Percentiles rank a stretch among this genome's conserved stretches.
Evolutionary conservation across 306 rosid species (phyloP).

Genomic region (Senna siamea): DNA sequence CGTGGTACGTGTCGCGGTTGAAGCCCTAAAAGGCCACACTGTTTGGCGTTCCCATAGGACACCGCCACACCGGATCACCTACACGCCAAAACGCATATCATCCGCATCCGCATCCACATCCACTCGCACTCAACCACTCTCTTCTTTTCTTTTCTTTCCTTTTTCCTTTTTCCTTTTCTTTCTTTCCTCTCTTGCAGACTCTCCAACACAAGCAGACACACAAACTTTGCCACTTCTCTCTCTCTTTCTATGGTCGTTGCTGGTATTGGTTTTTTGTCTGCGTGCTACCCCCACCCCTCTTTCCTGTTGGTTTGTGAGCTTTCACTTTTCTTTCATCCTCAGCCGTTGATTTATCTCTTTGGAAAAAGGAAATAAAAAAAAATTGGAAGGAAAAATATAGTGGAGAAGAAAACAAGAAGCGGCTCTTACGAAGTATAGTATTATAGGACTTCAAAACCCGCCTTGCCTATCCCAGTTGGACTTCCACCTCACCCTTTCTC

Average conservation of each 20-base stretch:
- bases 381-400: neutral
- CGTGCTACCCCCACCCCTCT: neutral
- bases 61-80: slow-evolving; percentile 42
- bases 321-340: slow-evolving; percentile 31
- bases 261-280: slow-evolving; percentile 12
- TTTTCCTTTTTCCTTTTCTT: neutral
- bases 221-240: neutral
- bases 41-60: slow-evolving; percentile 6
- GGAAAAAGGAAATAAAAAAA: neutral
- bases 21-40: slow-evolving; percentile 33
- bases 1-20: slow-evolving; percentile 57
- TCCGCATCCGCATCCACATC: neutral
- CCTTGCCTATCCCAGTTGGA: slow-evolving; percentile 61
- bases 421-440: neutral
- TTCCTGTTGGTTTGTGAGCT: slow-evolving; percentile 1
- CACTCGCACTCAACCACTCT: neutral
- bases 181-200: no score
- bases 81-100: neutral
- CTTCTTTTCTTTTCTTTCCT: neutral
- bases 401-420: neutral
- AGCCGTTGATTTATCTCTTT: slow-evolving; percentile 43
- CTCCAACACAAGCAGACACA: slow-evolving; percentile 1
- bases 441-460: neutral
- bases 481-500: slow-evolving; percentile 68
- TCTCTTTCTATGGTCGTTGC: slow-evolving; percentile 1